Base-by-base conservation (phyloP, 108 stramenopile genomes). In the Skeletonema menzelii region DNA sequence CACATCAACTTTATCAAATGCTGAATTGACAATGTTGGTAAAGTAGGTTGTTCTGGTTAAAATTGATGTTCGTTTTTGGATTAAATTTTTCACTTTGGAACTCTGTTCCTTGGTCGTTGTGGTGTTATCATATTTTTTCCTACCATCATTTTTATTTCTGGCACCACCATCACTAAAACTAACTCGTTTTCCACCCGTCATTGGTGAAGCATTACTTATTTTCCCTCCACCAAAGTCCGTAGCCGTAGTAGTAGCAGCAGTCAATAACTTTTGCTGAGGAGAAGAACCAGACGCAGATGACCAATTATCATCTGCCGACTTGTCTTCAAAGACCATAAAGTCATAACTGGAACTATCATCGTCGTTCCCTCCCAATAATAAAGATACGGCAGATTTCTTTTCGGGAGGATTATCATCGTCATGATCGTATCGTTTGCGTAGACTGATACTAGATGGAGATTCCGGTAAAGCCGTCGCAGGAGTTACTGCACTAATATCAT, bases 1-100 rank as follows among this genome's bases (percentile, higher is more conserved):
- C 11, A 61, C 65, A 77, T 94, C 93, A 15, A 94, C 67, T 53
- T 64, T 53, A 26, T 85, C 83, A 83, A 94, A 94, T 0, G 87
- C 75, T 5, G 53, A 72, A 56, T 84, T 71, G 24, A 82, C 70
- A 66, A 83, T 66, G 2, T 84, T 77, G 53, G 72, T 61, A 73
- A 94, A 94, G 34, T 72, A 79, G 24, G 69, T 68, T 10, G 82
- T 83, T 24, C 70, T 60, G 17, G 85, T 75, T 30, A 84, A 67
- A 70, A 70, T 81, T 0, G 80, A 73, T 24, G 69, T 8, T n/a
- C 74, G 69, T 20, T 8, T 58, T 40, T 58, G 44, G 13, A 49
- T 24, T 22, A 47, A 19, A 17, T 46, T 27, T 12, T 58, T 46
- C 11, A 38, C 12, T 67, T 2, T 32, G 38, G 1, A 0, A 3